A percentile compares a stretch with the other conserved stretches of the same genome.
phyloP scores from a whole-genome alignment of 2,329 filamentous ascomycete species.

The Microcyclospora tardicrescens region DNA sequence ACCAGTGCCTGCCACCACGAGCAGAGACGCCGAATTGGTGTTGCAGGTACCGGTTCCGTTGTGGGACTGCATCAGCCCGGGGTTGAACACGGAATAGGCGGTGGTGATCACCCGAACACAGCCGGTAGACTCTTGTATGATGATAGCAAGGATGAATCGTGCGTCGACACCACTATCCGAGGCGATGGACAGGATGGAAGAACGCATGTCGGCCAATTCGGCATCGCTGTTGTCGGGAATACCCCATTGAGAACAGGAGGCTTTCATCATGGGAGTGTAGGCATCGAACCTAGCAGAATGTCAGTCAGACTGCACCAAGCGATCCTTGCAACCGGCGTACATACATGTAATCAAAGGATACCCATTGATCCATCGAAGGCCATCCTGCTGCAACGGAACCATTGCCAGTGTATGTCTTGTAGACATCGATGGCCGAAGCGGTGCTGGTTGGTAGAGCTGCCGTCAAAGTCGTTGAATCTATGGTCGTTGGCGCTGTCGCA shows the following conservation, averaged over 20 bases:
- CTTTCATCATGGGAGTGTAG: slow-evolving; percentile 24
- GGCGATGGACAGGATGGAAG: slow-evolving; percentile 22
- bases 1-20: slow-evolving; percentile 9
- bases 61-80: slow-evolving; percentile 35
- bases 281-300: slow-evolving; percentile 17
- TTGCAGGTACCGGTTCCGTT: slow-evolving; percentile 29
- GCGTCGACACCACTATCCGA: slow-evolving; percentile 22
- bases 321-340: neutral
- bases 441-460: slow-evolving; percentile 2
- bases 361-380: slow-evolving; percentile 24
- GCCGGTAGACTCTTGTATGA: slow-evolving; percentile 36
- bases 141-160: slow-evolving; percentile 32
- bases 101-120: slow-evolving; percentile 35
- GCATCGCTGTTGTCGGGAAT: slow-evolving; percentile 25
- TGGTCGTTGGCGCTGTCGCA: neutral
- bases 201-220: slow-evolving; percentile 27
- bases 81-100: slow-evolving; percentile 26
- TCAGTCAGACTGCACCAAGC: neutral
- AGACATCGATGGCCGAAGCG: slow-evolving; percentile 3
- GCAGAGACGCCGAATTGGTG: slow-evolving; percentile 5
- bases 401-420: slow-evolving; percentile 22
- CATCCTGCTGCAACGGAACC: slow-evolving; percentile 25
- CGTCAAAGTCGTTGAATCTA: slow-evolving; percentile 1
- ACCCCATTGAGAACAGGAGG: slow-evolving; percentile 24
- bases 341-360: slow-evolving; percentile 24